Evolutionary conservation across 2,329 filamentous ascomycete genomes (phyloP).

Genomic region (Fusarium armeniacum): DNA sequence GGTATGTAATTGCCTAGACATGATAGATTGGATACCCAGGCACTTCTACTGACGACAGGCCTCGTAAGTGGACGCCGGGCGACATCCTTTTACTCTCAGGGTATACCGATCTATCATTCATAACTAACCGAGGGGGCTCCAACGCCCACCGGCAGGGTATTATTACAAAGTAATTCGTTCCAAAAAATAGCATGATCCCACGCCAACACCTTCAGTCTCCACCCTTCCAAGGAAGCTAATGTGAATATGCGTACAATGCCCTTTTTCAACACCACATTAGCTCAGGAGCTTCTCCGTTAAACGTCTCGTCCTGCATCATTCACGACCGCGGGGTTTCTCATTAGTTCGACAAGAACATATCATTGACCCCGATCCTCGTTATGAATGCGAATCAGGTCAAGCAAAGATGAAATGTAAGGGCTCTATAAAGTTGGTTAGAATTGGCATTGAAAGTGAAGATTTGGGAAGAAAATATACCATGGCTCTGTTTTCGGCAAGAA

Average conservation of each 20-base stretch:
- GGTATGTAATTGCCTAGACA: not conserved
- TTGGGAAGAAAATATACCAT: slow-evolving; percentile 61
- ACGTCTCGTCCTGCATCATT: slow-evolving; percentile 28
- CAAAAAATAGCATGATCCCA: slow-evolving; percentile 32
- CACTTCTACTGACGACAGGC: not conserved
- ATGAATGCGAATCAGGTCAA: slow-evolving; percentile 56
- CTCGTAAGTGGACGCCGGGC: not conserved
- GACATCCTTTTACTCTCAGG: slow-evolving; percentile 9
- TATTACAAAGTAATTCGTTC: slow-evolving; percentile 44
- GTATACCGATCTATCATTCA: slow-evolving; percentile 23
- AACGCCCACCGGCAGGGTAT: slow-evolving; percentile 48
- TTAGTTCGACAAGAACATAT: slow-evolving; percentile 21
- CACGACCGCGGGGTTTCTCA: slow-evolving; percentile 24
- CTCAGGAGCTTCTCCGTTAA: slow-evolving; percentile 12
- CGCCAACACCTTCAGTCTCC: slow-evolving; percentile 34
- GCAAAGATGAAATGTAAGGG: slow-evolving; percentile 58
- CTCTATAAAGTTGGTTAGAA: slow-evolving; percentile 51
- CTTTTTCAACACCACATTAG: slow-evolving; percentile 12
- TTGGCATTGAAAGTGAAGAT: not conserved
- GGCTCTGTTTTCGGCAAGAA: slow-evolving; percentile 77
- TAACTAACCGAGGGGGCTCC: slow-evolving; percentile 39
- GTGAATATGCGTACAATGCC: slow-evolving; percentile 11
- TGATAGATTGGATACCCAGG: not conserved
- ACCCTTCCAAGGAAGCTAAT: slow-evolving; percentile 26
- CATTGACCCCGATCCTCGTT: slow-evolving; percentile 48